A percentile compares a stretch with the other conserved stretches of the same genome.
Conservation (phyloP, 371 early-diverging fungal species). For the Encephalitozoon romaleae region DNA sequence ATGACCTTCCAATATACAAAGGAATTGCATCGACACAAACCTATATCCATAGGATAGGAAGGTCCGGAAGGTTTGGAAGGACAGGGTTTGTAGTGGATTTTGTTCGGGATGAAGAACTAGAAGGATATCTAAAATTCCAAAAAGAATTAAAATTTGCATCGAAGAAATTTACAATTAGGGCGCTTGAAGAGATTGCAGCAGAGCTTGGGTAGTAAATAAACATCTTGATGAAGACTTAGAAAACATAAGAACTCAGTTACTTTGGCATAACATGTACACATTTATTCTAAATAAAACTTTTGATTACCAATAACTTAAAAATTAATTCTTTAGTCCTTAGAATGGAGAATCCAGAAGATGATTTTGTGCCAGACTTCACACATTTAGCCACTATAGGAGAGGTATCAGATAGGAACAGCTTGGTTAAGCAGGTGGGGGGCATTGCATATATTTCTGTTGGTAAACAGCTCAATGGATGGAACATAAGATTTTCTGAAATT, state of each 20-base stretch:
- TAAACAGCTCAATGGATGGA: conserved; percentile 1
- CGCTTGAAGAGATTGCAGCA: conserved; percentile 30
- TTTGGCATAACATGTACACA: neutral
- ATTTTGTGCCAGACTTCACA: conserved; percentile 41
- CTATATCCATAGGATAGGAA: conserved; percentile 91
- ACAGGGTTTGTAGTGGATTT: conserved; percentile 88
- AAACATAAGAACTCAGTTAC: neutral
- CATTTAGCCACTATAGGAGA: neutral
- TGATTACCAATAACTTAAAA: neutral
- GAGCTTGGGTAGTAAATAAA: conserved; percentile 2
- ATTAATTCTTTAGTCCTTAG: neutral
- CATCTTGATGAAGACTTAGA: conserved; percentile 7
- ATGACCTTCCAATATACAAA: conserved; percentile 73
- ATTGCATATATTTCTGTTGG: conserved; percentile 12
- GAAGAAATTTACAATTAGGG: conserved; percentile 44
- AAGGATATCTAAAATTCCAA: conserved; percentile 31
- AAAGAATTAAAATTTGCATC: conserved; percentile 18
- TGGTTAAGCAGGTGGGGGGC: neutral
- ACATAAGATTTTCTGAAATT: conserved; percentile 7
- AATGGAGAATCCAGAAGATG: neutral
- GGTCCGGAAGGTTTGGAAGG: conserved; percentile 93
- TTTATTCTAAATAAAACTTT: neutral
- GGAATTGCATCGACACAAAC: conserved; percentile 73
- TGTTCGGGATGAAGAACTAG: conserved; percentile 61
- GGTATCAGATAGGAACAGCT: conserved; percentile 6